A percentile compares a stretch with the other conserved stretches of the same genome.
Conservation (phyloP, 495 filamentous ascomycete genomes). For the Bombardia bombarda region DNA sequence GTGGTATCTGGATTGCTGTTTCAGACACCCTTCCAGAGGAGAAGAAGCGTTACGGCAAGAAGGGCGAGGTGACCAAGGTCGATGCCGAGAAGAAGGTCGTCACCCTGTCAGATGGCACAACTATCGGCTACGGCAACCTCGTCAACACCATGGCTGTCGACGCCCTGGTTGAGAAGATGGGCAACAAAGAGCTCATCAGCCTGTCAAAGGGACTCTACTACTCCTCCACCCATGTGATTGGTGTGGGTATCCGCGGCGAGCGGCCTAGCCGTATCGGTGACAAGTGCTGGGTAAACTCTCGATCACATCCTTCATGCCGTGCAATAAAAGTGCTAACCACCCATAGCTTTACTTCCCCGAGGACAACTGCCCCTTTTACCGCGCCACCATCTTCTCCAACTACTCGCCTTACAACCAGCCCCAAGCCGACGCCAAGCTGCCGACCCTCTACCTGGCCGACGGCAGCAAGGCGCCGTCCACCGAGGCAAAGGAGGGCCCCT, state of each 20-base stretch:
- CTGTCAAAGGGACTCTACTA: slow-evolving; percentile 93
- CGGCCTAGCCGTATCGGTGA: slow-evolving; percentile 96
- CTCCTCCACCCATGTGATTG: slow-evolving; percentile 94
- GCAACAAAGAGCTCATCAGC: slow-evolving; percentile 69
- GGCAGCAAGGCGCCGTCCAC: slow-evolving; percentile 66
- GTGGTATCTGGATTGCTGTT: slow-evolving; percentile 98
- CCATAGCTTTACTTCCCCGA: slow-evolving; percentile 94
- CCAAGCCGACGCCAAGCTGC: slow-evolving; percentile 67
- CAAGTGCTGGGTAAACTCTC: slow-evolving; percentile 83
- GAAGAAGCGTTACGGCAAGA: slow-evolving; percentile 82
- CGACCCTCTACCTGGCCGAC: slow-evolving; percentile 76
- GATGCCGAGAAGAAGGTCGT: slow-evolving; percentile 78
- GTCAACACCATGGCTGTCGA: slow-evolving; percentile 97
- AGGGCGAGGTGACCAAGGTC: slow-evolving; percentile 76
- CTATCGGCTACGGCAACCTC: slow-evolving; percentile 86
- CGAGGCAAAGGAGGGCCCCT: slow-evolving; percentile 74
- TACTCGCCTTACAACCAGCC: slow-evolving; percentile 99
- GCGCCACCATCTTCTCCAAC: slow-evolving; percentile 99
- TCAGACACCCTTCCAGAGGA: slow-evolving; percentile 87
- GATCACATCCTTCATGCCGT: neutral
- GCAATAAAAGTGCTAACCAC: slow-evolving; percentile 11
- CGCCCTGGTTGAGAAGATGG: slow-evolving; percentile 77
- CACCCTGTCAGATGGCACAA: slow-evolving; percentile 75
- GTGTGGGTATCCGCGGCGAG: slow-evolving; percentile 84
- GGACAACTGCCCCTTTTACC: slow-evolving; percentile 98